Evolutionary conservation across 2,329 filamentous ascomycete species (phyloP), one percentile per base, ranked within the genome.

Genomic region (Gnomoniopsis sp.): DNA sequence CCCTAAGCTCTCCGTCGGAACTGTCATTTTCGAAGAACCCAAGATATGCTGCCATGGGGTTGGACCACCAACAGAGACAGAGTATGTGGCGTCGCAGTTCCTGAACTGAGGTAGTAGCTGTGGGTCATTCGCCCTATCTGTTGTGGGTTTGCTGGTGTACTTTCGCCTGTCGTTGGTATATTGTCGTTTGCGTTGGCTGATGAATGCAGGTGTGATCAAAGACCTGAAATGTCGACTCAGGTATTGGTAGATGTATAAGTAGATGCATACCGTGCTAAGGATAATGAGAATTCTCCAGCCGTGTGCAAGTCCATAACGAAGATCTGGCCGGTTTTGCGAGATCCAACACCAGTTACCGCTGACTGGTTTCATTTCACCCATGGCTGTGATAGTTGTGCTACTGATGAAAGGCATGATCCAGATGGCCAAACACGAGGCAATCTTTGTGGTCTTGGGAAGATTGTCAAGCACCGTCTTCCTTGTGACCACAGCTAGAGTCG

Each of bases 201-300:
- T 22, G 36, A 17, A 36, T 36, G 15, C 23, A 30, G 41, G 48
- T 38, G n/a, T 41, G 48, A 48, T 21, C 44, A 44, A 36, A 11
- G 49, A 57, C 15, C 44, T 47, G 19, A 47, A 47, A 22, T 47
- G 44, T 15, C 44, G 14, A 47, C 11, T 47, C 44, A 47, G 19
- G 23, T 47, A 47, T 21, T 26, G 22, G 60, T 74, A 57, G 2
- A 57, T 36, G 17, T 38, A 49, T 1, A 47, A 23, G 38, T 57
- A 57, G 34, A 57, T 52, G 38, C 36, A 34, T n/a, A 57, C 34
- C 6, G 51, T 49, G n/a, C 36, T 49, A 1, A 57, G 19, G 26
- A 57, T 52, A 38, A 57, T 57, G 23, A 49, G 33, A 49, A 52
- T 44, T 21, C 55, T 48, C 48, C 55, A 57, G 19, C 55, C 55